phyloP scores from a whole-genome alignment of 257 asterid genomes.

The Solanum etuberosum region DNA sequence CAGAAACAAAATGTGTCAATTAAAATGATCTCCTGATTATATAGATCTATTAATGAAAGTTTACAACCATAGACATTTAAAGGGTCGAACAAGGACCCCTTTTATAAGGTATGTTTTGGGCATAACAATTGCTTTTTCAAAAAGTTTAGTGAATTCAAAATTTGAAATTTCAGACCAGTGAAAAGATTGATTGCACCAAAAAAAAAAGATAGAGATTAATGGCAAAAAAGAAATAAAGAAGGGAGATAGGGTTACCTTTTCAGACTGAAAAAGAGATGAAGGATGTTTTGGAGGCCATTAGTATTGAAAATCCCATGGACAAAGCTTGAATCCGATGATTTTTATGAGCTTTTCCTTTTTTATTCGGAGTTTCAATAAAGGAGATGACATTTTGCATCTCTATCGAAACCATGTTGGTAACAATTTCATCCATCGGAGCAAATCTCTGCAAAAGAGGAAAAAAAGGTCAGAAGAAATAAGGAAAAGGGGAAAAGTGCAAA shows the following conservation, averaged over 20 bases:
- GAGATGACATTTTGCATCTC: rapidly evolving
- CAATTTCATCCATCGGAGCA: background rate
- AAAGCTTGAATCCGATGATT: background rate
- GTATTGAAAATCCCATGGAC: background rate
- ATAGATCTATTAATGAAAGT: background rate
- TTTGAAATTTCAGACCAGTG: too few species aligned
- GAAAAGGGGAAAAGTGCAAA: background rate
- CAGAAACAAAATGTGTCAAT: too few species aligned
- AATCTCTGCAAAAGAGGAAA: background rate
- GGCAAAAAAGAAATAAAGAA: too few species aligned
- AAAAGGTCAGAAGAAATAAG: too few species aligned
- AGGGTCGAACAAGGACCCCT: too few species aligned
- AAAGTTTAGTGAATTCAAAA: too few species aligned
- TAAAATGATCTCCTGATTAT: background rate
- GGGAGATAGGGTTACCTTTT: background rate
- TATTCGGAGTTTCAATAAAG: background rate
- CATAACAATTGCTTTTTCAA: too few species aligned
- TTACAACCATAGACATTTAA: background rate
- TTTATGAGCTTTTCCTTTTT: background rate
- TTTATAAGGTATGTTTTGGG: too few species aligned
- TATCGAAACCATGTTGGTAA: background rate
- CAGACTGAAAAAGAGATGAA: too few species aligned
- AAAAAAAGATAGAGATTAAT: too few species aligned
- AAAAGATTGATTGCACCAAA: too few species aligned
- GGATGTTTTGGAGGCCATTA: background rate